Base-by-base conservation (phyloP, 78 protist species). In the slime mould (Dictyostelium discoideum) region DNA sequence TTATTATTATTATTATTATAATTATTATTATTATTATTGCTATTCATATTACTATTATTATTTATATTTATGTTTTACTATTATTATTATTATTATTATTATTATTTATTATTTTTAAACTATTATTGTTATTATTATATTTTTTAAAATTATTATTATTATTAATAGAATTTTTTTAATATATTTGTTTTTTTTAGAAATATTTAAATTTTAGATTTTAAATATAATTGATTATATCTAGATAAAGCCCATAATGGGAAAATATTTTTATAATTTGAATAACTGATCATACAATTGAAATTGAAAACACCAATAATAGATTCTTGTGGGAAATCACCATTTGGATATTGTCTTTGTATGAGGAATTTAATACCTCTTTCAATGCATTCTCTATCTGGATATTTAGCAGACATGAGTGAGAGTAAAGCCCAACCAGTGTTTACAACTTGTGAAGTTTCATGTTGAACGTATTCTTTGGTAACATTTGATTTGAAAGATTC, bases 191-290 rank as follows among this genome's bases (percentile, higher is more conserved):
- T 69, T 24, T 69, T 24, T 26, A 40, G 18, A 18, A 18, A 7
- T 77, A 10, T 74, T 74, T 86, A 86, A 29, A 86, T 69, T 39
- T 86, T 86, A 76, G 84, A 5, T 90, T 90, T 90, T 29, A 80
- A 57, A 83, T 92, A 96, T 22, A 74, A 10, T 67, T 77, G 87
- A 8, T 87, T 46, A 86, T 97, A 98, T 67, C 93, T 81, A 3
- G 97, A 98, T 22, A 98, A 87, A 3, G 99, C 99, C 99, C 99
- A 98, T 48, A 98, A 74, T 76, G 99, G 98, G 86, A 98, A 97
- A 24, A 92, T 82, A 84, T 98, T 97, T 80, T 93, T 96, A 88
- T 98, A 98, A 80, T 92, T 84, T 18, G 98, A 76, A 96, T 98
- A 98, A 46, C 94, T 46, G 80, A 98, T 98, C 92, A 85, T 95